Base-by-base conservation (phyloP, 352 stramenopile species). In the Phytophthora tubulina region DNA sequence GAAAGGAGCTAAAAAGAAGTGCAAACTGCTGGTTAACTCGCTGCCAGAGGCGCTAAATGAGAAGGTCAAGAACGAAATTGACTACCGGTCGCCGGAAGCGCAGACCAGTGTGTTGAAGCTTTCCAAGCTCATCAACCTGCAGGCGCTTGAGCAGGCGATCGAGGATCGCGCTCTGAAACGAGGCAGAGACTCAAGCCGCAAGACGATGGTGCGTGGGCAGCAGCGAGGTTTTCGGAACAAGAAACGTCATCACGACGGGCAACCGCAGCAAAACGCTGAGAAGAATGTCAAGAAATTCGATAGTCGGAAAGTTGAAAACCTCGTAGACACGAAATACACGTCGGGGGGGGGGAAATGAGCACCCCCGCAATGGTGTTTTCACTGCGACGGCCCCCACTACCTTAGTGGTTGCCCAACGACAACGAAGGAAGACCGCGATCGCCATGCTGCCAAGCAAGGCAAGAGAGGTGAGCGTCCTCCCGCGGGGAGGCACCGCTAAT, bases 401-500 rank as follows among this genome's bases (percentile, higher is more conserved):
- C 38, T 44, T n/a, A 44, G 38, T 44, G 38, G 38, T n/a, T 44
- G 38, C 38, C 38, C 38, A 44, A 44, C 38, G 10, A 14, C 38
- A 14, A 44, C 38, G 38, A 44, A 44, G 8, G 38, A 44, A 7
- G 38, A 44, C 10, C 38, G 8, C 10, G 38, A 44, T 9, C 38
- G 38, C 10, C 38, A n/a, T 44, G 38, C 3, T 14, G 13, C 38
- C 6, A 44, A 44, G 38, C 38, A 8, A 14, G n/a, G 38, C 10
- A 8, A 7, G n/a, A 44, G 10, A 44, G n/a, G 38, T 1, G 38
- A 44, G 2, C 38, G 38, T 9, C 38, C 38, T 44, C 10, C 10
- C 0, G 38, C 38, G 38, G 38, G 38, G 38, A 44, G 38, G 42
- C 41, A 70, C 41, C 33, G 31, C 41, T 57, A 57, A 63, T 15